Conservation (phyloP, 768 basidiomycete species). For the Russula virescens region DNA sequence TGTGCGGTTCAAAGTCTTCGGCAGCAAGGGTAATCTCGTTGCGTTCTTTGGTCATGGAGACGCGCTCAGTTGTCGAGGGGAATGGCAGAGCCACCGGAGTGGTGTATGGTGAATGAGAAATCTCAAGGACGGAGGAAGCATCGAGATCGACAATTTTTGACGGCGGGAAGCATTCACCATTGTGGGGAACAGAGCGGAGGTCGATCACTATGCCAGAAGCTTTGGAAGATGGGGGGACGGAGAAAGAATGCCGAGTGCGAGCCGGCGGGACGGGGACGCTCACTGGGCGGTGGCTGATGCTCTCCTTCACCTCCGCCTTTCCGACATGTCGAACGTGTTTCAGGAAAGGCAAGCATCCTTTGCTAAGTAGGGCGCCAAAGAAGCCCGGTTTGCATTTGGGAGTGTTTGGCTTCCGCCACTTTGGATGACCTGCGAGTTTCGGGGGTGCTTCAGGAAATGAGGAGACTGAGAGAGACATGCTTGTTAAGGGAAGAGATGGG, state of each 20-base stretch:
- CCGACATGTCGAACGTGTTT: neutral
- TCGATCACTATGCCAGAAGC: neutral
- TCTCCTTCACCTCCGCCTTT: neutral
- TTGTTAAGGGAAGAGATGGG: neutral
- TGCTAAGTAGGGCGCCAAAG: constrained; percentile 11
- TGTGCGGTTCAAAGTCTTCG: neutral
- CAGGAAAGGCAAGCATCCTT: neutral
- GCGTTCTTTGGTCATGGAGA: neutral
- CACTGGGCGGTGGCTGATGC: neutral
- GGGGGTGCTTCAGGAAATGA: constrained; percentile 20
- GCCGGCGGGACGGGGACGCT: neutral
- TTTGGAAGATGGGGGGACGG: neutral
- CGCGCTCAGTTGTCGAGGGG: neutral
- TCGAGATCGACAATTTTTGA: neutral
- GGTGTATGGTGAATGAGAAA: neutral
- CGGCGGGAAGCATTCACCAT: neutral
- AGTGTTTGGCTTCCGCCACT: neutral
- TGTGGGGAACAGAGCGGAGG: neutral
- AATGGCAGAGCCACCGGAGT: neutral
- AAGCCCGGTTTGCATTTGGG: neutral
- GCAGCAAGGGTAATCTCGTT: neutral
- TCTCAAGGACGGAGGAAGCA: neutral
- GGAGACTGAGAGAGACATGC: constrained; percentile 24
- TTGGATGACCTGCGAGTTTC: neutral
- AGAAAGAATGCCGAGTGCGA: neutral